A percentile compares a stretch with the other conserved stretches of the same genome.
Conservation (phyloP, 768 basidiomycete genomes). For the Multifurca ochricompacta region DNA sequence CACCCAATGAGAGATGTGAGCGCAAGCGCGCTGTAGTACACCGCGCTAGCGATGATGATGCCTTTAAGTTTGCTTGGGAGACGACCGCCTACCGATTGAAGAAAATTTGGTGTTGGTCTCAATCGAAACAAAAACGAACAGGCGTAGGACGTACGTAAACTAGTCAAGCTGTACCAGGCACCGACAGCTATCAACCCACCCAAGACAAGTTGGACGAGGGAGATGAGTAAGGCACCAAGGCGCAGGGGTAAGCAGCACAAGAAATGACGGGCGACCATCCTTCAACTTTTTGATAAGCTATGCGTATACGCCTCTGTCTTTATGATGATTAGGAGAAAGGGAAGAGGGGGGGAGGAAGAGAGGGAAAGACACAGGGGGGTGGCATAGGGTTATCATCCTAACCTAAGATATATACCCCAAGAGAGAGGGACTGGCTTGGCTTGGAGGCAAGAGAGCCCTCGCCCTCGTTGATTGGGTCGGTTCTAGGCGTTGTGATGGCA, state of each 20-base stretch:
- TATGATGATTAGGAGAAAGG: background rate
- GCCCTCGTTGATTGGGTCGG: too few species aligned
- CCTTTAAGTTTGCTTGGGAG: background rate
- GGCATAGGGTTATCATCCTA: too few species aligned
- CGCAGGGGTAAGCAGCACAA: constrained; percentile 19
- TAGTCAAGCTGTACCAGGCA: background rate
- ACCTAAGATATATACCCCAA: too few species aligned
- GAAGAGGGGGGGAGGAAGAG: background rate
- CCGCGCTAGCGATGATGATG: background rate
- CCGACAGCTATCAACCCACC: constrained; percentile 9
- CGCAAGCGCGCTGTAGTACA: constrained; percentile 2
- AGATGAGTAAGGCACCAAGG: constrained; percentile 19
- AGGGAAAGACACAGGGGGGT: background rate
- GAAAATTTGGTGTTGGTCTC: background rate
- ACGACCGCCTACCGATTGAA: background rate
- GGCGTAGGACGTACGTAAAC: constrained; percentile 5
- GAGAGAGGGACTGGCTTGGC: too few species aligned
- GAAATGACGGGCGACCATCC: constrained; percentile 18
- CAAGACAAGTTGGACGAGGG: constrained; percentile 6
- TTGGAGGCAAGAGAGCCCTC: too few species aligned
- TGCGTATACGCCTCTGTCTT: background rate
- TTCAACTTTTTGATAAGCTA: background rate
- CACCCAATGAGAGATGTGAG: constrained; percentile 15
- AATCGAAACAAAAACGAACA: background rate
- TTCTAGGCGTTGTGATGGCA: background rate